Base-by-base conservation (phyloP, 2,329 filamentous ascomycete genomes). In the Allantophomopsis lycopodina region DNA sequence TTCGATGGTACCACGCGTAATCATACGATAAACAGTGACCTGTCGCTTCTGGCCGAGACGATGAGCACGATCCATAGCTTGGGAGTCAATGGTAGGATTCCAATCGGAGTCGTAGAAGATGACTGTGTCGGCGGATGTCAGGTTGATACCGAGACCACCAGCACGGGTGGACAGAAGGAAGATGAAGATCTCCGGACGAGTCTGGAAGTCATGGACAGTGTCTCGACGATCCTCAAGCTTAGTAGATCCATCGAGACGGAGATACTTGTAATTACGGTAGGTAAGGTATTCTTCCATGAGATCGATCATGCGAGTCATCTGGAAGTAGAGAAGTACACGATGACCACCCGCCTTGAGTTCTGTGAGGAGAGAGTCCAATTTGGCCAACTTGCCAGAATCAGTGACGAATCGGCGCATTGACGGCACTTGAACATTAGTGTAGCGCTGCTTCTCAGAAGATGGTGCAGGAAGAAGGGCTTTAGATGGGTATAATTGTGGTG, bases 241-340 rank as follows among this genome's bases (percentile, higher is more conserved):
- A 34, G 91, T 98, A 14, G 87, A 94, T 56, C 91, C 91, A 54
- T 98, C 91, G 35, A 98, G 72, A 44, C 91, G 84, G 54, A 89
- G 93, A 64, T 95, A 98, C 61, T 94, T 95, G 78, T 94, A 96
- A 64, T 96, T 95, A 58, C 91, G 85, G 65, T 96, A 96, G 0
- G 91, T 96, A 43, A 98, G 69, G 52, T 96, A 98, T 62, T 98
- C 91, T 60, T 98, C 91, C 84, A 96, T 96, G 44, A 98, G 68
- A 58, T 98, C 89, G 55, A 98, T 96, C 91, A 98, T 98, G 55
- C 85, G 83, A 4, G 91, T 98, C 91, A 98, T 98, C 68, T 98
- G 91, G 83, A 98, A 98, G 70, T 98, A 98, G 15, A 98, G 68
- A 40, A 98, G 69, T 16, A 98, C 91, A 54, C 91, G 87, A 52